A percentile compares a stretch with the other conserved stretches of the same genome.
phyloP scores from a whole-genome alignment of 208 protist genomes.

The Acanthamoeba royreba region DNA sequence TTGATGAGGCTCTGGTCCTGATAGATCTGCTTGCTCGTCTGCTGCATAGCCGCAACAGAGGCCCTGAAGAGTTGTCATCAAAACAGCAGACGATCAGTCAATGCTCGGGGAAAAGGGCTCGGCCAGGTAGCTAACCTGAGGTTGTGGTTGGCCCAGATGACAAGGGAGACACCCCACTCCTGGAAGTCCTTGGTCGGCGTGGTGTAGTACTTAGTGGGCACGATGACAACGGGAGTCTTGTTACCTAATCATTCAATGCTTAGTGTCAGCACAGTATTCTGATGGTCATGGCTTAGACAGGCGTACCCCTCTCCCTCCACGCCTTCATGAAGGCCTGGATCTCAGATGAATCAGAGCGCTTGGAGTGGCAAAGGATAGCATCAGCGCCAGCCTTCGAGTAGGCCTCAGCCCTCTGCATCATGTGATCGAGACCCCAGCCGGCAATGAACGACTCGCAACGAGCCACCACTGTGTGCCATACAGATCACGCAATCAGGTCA shows the following conservation, averaged over 20 bases:
- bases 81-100: neutral
- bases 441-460: conserved; percentile 85
- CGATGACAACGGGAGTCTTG: conserved; percentile 79
- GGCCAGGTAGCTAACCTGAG: conserved; percentile 45
- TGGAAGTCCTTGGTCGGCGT: conserved; percentile 74
- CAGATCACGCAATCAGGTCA: too few relatives aligned
- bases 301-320: conserved; percentile 74
- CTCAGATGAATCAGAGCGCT: conserved; percentile 76
- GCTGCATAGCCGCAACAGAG: conserved; percentile 77
- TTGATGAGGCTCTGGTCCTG: conserved; percentile 73
- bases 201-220: conserved; percentile 83
- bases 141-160: conserved; percentile 86
- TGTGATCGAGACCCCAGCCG: conserved; percentile 83
- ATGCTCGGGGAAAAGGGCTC: neutral
- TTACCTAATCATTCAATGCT: too few relatives aligned
- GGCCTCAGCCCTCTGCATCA: conserved; percentile 76
- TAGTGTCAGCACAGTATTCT: too few relatives aligned
- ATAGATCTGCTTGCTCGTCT: conserved; percentile 73
- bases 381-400: conserved; percentile 82
- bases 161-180: conserved; percentile 73
- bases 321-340: conserved; percentile 81
- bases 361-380: conserved; percentile 82
- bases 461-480: conserved; percentile 82
- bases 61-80: conserved; percentile 1
- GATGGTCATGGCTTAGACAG: too few relatives aligned